Evolutionary conservation across 352 stramenopile species (phyloP).

Genomic region (Pythium guiyangense): DNA sequence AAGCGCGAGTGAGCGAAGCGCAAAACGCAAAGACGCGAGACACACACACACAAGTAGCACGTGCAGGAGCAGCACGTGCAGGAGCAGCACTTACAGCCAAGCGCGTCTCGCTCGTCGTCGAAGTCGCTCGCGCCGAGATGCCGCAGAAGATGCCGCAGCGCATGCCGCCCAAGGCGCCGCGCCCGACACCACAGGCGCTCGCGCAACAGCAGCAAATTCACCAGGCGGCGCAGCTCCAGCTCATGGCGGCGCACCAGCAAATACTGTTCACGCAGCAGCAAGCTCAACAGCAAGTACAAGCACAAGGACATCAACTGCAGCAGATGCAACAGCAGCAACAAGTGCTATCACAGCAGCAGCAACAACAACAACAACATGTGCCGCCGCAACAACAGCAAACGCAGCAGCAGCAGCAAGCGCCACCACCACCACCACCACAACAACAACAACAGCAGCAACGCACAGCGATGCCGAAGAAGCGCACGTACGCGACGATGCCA

Average conservation of each 20-base stretch:
- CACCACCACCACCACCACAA: no score
- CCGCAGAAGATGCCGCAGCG: conserved; percentile 2
- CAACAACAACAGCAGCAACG: neutral
- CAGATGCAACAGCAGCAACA: neutral
- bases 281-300: neutral
- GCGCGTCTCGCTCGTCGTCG: no score
- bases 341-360: no score
- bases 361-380: no score
- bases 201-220: neutral
- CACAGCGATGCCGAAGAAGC: conserved; percentile 5
- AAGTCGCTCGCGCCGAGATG: neutral
- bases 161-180: neutral
- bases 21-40: conserved; percentile 1
- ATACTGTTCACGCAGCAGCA: neutral
- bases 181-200: neutral
- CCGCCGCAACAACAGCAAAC: no score
- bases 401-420: no score
- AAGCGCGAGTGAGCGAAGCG: no score
- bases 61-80: no score
- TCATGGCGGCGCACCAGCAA: no score
- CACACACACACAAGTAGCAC: no score
- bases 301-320: neutral
- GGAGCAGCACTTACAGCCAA: neutral
- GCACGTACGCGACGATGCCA: conserved; percentile 1
- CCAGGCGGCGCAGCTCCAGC: neutral